Evolutionary conservation across 768 basidiomycete species (phyloP).

Genomic region (Saitozyma sp.): DNA sequence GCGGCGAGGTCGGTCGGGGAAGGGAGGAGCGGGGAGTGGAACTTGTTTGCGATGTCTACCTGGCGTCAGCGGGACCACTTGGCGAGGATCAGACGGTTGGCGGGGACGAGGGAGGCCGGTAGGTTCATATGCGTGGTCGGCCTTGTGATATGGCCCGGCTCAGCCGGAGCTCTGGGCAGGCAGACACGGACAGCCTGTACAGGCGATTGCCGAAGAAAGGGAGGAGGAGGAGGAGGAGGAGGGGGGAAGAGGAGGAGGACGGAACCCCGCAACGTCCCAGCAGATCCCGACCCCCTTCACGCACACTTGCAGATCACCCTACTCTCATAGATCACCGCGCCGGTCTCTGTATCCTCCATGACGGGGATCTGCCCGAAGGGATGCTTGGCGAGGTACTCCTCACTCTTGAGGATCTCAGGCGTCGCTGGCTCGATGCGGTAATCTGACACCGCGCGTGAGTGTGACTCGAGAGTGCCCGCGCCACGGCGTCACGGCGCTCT

Average conservation of each 20-base stretch:
- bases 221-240: too few species aligned
- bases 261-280: not conserved
- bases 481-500: too few species aligned
- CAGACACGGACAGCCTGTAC: constrained; percentile 55
- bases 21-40: constrained; percentile 59
- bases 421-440: constrained; percentile 10
- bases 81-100: too few species aligned
- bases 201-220: too few species aligned
- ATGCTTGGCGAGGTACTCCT: constrained; percentile 57
- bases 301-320: constrained; percentile 15
- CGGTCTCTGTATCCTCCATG: constrained; percentile 61
- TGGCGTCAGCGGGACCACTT: too few species aligned
- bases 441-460: constrained; percentile 6
- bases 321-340: constrained; percentile 60
- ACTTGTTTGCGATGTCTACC: constrained; percentile 59
- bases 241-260: too few species aligned
- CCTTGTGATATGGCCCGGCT: too few species aligned
- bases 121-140: too few species aligned
- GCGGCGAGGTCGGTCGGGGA: constrained; percentile 48
- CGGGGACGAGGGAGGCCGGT: too few species aligned
- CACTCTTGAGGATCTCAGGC: constrained; percentile 6
- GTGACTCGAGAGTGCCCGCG: too few species aligned
- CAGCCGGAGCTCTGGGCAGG: constrained; percentile 50
- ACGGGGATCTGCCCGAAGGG: constrained; percentile 69
- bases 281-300: constrained; percentile 13